phyloP scores from a whole-genome alignment of 805 yeast genomes.

The Pichia eremophila region DNA sequence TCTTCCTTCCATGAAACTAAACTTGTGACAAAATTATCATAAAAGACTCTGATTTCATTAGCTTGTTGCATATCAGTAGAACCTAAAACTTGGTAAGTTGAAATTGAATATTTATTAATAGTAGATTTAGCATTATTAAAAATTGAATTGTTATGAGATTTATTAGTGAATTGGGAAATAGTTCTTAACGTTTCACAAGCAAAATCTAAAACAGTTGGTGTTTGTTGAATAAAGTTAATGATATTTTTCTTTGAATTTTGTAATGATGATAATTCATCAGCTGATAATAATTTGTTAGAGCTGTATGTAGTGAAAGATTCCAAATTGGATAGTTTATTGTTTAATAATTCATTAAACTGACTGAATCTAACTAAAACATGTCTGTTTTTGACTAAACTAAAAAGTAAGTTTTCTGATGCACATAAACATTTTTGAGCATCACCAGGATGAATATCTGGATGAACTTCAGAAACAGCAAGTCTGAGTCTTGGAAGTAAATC shows the following conservation, averaged over 20 bases:
- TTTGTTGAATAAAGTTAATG: conserved; percentile 17
- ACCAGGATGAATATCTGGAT: conserved; percentile 65
- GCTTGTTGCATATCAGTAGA: conserved; percentile 14
- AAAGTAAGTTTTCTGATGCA: conserved; percentile 61
- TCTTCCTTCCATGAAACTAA: conserved; percentile 29
- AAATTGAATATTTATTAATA: conserved; percentile 9
- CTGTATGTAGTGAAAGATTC: conserved; percentile 2
- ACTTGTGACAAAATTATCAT: conserved; percentile 18
- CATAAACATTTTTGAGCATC: conserved; percentile 74
- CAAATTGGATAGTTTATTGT: conserved; percentile 4
- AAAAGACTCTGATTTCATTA: conserved; percentile 14
- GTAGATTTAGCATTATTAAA: conserved; percentile 20
- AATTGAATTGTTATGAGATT: conserved; percentile 8
- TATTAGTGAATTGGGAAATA: conserved; percentile 6
- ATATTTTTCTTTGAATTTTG: conserved; percentile 1
- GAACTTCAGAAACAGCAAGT: conserved; percentile 47
- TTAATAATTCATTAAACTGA: conserved; percentile 8
- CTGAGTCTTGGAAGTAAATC: conserved; percentile 78
- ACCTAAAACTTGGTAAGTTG: conserved; percentile 7
- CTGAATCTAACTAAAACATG: conserved; percentile 33
- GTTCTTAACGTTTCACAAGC: conserved; percentile 16
- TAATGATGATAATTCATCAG: neutral
- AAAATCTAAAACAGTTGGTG: conserved; percentile 31
- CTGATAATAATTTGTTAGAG: neutral
- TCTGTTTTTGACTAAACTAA: conserved; percentile 45